Evolutionary conservation across 2,329 filamentous ascomycete species (phyloP), one percentile per base, ranked within the genome.

Genomic region (Xylariaceae sp.): DNA sequence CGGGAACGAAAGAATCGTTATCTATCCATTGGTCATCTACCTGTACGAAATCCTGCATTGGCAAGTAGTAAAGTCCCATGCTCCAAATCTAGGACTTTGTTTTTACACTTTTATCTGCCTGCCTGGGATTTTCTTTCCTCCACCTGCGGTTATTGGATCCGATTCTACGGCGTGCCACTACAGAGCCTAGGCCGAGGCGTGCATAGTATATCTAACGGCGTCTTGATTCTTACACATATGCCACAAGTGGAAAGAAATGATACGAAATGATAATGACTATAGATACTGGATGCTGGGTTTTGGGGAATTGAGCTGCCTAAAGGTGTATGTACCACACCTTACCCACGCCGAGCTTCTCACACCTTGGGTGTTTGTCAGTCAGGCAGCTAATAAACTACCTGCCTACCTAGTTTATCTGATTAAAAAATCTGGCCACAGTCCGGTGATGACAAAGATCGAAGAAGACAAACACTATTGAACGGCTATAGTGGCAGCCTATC

Each of bases 71-170:
- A 53, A n/a, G n/a, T n/a, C n/a, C 28, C 28, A 4, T 34, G 31
- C 47, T 43, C 46, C 43, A 49, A 28, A 43, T 57, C 47, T 60
- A 53, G 53, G 57, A 56, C 57, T 49, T 34, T 17, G 41, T 60
- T 53, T 57, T 57, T 57, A 37, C 44, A 60, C 58, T 40, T 57
- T 16, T 14, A 31, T 37, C 39, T 39, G 17, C 17, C 9, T 19
- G 28, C 29, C 37, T 50, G 24, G n/a, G 23, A 8, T 19, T 34
- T 16, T 53, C 36, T 49, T 28, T 47, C 53, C 51, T n/a, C n/a
- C n/a, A 40, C 47, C 40, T 44, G 31, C 14, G n/a, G 11, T 31
- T 24, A 29, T 37, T 17, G n/a, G 46, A 44, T 37, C 44, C 41
- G 23, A 49, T 49, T 21, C 26, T 34, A 34, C 31, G 17, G 21